Percentiles rank a stretch among this genome's conserved stretches.
Evolutionary conservation across 2,329 filamentous ascomycete genomes (phyloP).

Genomic region (Colletotrichum spaethianum): DNA sequence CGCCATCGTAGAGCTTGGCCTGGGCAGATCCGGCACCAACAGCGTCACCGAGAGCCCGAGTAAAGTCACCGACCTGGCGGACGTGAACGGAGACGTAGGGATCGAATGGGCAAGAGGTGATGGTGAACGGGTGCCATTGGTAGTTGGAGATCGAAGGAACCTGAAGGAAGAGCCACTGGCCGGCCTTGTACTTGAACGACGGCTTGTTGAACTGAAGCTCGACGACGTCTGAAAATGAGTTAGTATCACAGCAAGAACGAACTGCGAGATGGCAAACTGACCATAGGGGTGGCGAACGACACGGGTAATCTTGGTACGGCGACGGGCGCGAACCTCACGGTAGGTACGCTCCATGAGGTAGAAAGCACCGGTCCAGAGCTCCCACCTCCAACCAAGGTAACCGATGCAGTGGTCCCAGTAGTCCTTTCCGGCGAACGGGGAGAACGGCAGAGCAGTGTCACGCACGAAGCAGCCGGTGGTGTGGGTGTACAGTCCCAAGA

Average conservation of each 20-base stretch:
- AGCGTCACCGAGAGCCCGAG: slow-evolving; percentile 90
- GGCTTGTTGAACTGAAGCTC: slow-evolving; percentile 98
- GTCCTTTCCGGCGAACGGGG: slow-evolving; percentile 84
- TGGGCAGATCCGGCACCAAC: slow-evolving; percentile 93
- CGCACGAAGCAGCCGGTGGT: slow-evolving; percentile 97
- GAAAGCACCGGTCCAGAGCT: slow-evolving; percentile 86
- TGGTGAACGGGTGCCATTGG: slow-evolving; percentile 99
- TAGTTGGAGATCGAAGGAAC: slow-evolving; percentile 88
- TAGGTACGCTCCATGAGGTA: slow-evolving; percentile 93
- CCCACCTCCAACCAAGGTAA: slow-evolving; percentile 98
- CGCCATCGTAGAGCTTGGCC: slow-evolving; percentile 88
- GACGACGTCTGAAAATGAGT: slow-evolving; percentile 78
- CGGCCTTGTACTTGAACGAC: slow-evolving; percentile 97
- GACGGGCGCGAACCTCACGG: slow-evolving; percentile 87
- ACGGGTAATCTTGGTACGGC: slow-evolving; percentile 90
- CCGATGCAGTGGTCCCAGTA: slow-evolving; percentile 97
- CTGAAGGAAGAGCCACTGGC: slow-evolving; percentile 98
- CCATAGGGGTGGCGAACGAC: slow-evolving; percentile 96
- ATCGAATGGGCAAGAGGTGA: slow-evolving; percentile 97
- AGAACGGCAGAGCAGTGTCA: slow-evolving; percentile 79
- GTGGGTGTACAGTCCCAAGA: slow-evolving; percentile 95
- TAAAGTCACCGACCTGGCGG: slow-evolving; percentile 97
- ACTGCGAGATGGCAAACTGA: slow-evolving; percentile 57
- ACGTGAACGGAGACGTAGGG: slow-evolving; percentile 95
- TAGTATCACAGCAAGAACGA: slow-evolving; percentile 44